A percentile compares a stretch with the other conserved stretches of the same genome.
Conservation (phyloP, 2,329 filamentous ascomycete species). For the Trichoderma brevicompactum region DNA sequence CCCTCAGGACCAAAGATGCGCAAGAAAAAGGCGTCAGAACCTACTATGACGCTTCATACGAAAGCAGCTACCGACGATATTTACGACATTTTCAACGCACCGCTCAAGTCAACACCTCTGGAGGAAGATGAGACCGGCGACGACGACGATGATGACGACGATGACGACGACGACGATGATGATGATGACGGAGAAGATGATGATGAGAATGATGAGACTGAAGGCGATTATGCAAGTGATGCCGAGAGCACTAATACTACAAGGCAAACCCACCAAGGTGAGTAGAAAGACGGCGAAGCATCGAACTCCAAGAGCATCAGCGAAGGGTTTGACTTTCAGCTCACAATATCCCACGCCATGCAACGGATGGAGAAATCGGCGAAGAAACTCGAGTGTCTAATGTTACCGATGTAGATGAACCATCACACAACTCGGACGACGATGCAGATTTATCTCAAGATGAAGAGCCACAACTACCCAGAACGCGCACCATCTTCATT, state of each 20-base stretch:
- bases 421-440: background rate
- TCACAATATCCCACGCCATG: slow-evolving; percentile 62
- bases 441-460: slow-evolving; percentile 26
- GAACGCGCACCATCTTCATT: slow-evolving; percentile 69
- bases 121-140: slow-evolving; percentile 49
- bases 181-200: slow-evolving; percentile 36
- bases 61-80: slow-evolving; percentile 96
- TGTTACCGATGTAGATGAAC: slow-evolving; percentile 39
- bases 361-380: slow-evolving; percentile 34
- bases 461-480: slow-evolving; percentile 44
- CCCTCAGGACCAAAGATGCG: slow-evolving; percentile 83
- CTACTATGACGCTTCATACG: slow-evolving; percentile 98
- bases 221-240: slow-evolving; percentile 80
- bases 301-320: slow-evolving; percentile 68
- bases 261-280: slow-evolving; percentile 60
- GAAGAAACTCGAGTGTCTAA: slow-evolving; percentile 46
- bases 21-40: slow-evolving; percentile 74
- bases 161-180: background rate
- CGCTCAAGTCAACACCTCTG: slow-evolving; percentile 45
- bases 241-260: slow-evolving; percentile 84
- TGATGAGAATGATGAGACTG: slow-evolving; percentile 72
- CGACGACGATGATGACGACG: slow-evolving; percentile 12
- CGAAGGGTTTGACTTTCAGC: slow-evolving; percentile 90
- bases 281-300: slow-evolving; percentile 53
- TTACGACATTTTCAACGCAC: slow-evolving; percentile 95